Evolutionary conservation across 2,329 filamentous ascomycete genomes (phyloP).

Genomic region (Colletotrichum agaves): DNA sequence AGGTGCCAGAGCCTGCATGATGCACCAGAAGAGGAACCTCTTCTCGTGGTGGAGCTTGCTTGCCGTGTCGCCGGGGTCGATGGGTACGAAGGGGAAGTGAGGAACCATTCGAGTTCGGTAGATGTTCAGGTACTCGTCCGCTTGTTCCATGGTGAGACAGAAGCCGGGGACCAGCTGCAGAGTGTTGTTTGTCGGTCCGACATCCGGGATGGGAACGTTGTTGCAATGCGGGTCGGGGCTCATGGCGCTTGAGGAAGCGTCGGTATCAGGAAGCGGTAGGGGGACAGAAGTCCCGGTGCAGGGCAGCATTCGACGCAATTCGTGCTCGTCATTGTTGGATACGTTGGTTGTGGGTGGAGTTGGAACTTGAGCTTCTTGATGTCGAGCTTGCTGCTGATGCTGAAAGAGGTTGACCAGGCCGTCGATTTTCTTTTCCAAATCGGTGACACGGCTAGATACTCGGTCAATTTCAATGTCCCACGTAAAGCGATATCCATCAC

Average conservation of each 20-base stretch:
- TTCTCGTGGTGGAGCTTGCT: constrained; percentile 46
- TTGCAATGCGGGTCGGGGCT: neutral
- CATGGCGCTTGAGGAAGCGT: neutral
- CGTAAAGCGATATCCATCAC: no score
- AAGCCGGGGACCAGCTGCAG: constrained; percentile 48
- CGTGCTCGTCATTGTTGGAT: neutral
- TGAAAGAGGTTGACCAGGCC: constrained; percentile 51
- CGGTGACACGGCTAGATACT: constrained; percentile 47
- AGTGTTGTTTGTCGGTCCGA: neutral
- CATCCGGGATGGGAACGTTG: neutral
- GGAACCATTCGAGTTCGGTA: constrained; percentile 49
- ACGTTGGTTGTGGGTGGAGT: neutral
- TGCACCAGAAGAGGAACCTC: constrained; percentile 51
- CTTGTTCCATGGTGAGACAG: constrained; percentile 47
- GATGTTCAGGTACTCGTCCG: constrained; percentile 44
- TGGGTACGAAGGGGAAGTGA: constrained; percentile 52
- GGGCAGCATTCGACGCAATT: neutral
- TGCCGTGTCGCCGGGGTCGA: constrained; percentile 42
- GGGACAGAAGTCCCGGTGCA: neutral
- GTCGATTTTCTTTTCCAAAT: constrained; percentile 53
- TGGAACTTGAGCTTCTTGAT: neutral
- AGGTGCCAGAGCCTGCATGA: constrained; percentile 49
- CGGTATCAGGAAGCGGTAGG: neutral
- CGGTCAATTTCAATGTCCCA: no score
- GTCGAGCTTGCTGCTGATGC: constrained; percentile 41